phyloP scores from a whole-genome alignment of 2,329 filamentous ascomycete species.

The Cordyceps tenuipes region DNA sequence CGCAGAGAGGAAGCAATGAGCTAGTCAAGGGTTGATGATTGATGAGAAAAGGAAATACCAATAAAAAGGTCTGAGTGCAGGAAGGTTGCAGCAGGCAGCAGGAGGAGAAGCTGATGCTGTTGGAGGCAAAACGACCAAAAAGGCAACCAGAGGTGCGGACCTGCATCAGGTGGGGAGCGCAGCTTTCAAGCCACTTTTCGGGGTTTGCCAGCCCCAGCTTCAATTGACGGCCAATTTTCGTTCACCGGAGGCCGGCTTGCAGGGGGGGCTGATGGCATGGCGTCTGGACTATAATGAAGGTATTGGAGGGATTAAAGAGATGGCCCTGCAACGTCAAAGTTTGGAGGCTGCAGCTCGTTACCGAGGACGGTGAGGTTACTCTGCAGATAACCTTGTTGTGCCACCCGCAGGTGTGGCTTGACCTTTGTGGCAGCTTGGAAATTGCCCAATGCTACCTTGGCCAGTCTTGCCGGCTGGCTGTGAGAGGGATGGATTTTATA shows the following conservation, averaged over 20 bases:
- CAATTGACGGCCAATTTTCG: background rate
- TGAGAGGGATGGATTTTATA: background rate
- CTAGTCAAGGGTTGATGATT: background rate
- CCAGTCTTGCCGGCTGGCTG: background rate
- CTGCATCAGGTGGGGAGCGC: conserved; percentile 1
- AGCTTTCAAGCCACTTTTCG: background rate
- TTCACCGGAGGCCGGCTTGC: background rate
- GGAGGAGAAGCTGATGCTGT: background rate
- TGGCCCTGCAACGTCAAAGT: background rate
- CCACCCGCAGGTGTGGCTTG: conserved; percentile 6
- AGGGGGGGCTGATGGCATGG: background rate
- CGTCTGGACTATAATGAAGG: background rate
- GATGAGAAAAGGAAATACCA: background rate
- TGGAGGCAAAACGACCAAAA: background rate
- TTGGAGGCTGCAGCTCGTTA: too few relatives aligned
- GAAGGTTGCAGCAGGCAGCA: background rate
- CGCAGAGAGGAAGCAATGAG: background rate
- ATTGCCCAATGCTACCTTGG: conserved; percentile 3
- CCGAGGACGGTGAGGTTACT: background rate
- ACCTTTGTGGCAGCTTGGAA: background rate
- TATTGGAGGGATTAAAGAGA: background rate
- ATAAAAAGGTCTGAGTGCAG: background rate
- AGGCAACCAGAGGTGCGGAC: background rate
- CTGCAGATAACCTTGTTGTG: background rate
- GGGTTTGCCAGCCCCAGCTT: background rate